These are phyloP conservation scores for Curvularia spicifera DNA, from an alignment of 2,329 filamentous ascomycete species.

Conservation along the genomic window DNA sequence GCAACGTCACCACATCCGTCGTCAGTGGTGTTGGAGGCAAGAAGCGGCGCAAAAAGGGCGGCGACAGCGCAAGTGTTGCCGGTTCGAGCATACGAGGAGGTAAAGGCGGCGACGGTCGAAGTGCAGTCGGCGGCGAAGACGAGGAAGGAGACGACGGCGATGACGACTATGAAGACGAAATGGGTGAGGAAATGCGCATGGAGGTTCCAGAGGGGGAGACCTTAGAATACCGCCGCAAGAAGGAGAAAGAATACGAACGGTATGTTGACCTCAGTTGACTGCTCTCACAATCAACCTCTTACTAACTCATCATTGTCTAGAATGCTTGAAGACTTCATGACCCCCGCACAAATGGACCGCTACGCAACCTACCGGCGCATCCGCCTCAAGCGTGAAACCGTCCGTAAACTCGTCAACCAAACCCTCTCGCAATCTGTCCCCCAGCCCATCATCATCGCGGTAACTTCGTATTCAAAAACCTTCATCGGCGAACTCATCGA, in stretches of 20 bases:
- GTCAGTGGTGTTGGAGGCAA: constrained; percentile 56
- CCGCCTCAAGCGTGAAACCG: constrained; percentile 71
- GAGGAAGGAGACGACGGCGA: constrained; percentile 64
- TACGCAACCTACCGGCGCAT: constrained; percentile 75
- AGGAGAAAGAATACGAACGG: constrained; percentile 70
- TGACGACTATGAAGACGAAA: constrained; percentile 62
- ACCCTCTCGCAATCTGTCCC: constrained; percentile 81
- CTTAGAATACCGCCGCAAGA: constrained; percentile 65
- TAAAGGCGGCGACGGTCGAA: constrained; percentile 36
- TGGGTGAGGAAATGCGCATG: constrained; percentile 52
- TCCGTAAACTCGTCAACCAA: constrained; percentile 78
- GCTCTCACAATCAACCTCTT: background rate
- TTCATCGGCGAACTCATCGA: constrained; percentile 80
- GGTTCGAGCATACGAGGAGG: constrained; percentile 45
- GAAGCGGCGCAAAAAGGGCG: constrained; percentile 62
- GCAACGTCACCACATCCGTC: constrained; percentile 61
- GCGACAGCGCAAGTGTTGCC: constrained; percentile 45
- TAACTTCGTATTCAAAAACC: constrained; percentile 76
- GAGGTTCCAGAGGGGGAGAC: constrained; percentile 58
- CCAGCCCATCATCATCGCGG: constrained; percentile 74
- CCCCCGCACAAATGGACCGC: constrained; percentile 69
- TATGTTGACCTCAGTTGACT: constrained; percentile 14
- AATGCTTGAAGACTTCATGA: constrained; percentile 70
- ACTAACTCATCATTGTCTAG: constrained; percentile 16
- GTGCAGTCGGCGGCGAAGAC: constrained; percentile 54